Base-by-base conservation (phyloP, 1,139 yeast genomes). In the Suhomyces terraborum region DNA sequence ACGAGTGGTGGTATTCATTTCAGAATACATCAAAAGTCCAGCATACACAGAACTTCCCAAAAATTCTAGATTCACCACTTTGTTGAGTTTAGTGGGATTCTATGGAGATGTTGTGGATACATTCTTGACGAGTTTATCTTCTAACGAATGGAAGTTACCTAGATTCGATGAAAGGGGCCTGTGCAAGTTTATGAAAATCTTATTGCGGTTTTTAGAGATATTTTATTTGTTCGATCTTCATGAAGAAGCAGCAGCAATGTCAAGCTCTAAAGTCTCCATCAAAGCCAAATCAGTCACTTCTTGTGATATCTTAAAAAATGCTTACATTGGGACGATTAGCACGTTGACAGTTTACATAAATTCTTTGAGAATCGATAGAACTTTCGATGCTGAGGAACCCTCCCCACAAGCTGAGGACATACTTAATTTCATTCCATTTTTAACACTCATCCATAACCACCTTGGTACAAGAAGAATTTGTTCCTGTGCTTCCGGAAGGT, bases 381-480 rank as follows among this genome's bases (percentile, higher is more conserved):
- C 13, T 13, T 3, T 2, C 8, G 8, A 8, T 13, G 8, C 8
- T 8, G 13, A 10, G 13, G 17, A 18, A 12, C 7, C 17, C 25
- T 1, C 7, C 3, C 8, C n/a, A 8, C 20, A 31, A 22, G 21
- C n/a, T 22, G 30, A 19, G 2, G 25, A 22, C 5, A 28, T 26
- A 0, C 20, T 10, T 6, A 21, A 20, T 17, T 38, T 32, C 14
- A 24, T 38, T n/a, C 13, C 30, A 3, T 29, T 40, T 13, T 19
- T 38, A 8, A 14, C 34, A 4, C 28, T 17, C 2, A 60, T 88
- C 2, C 99, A 93, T 58, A 81, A 79, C 9, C 84, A 88, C 37
- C 61, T 89, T 7, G 97, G 97, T 0, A 58, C 66, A 2, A 66
- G 88, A 32, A 75, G 78, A 7, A 76, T 84, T 43, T 93, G 98